phyloP scores from a whole-genome alignment of 2,329 filamentous ascomycete species.

The Verticillium nubilum region DNA sequence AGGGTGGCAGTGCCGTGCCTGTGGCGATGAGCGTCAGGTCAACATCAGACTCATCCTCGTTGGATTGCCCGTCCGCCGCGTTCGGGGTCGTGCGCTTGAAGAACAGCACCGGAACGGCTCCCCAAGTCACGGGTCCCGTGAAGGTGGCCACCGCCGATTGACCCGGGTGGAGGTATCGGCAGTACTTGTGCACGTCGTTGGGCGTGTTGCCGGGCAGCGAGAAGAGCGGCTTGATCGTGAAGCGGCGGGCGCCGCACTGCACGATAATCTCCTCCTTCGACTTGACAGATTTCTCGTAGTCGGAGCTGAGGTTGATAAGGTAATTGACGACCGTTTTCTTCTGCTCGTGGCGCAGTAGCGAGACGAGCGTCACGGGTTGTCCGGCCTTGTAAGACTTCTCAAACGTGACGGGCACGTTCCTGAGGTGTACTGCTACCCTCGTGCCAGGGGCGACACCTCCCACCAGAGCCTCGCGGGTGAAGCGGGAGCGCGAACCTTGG shows the following conservation, averaged over 20 bases:
- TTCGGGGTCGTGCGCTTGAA: constrained; percentile 59
- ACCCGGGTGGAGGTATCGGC: constrained; percentile 85
- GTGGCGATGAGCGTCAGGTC: constrained; percentile 73
- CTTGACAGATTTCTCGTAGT: constrained; percentile 71
- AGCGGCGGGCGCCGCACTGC: constrained; percentile 82
- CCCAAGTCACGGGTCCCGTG: constrained; percentile 88
- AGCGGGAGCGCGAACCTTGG: constrained; percentile 71
- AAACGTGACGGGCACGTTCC: constrained; percentile 37
- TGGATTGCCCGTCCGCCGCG: constrained; percentile 29
- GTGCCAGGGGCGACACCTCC: constrained; percentile 83
- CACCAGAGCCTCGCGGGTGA: constrained; percentile 76
- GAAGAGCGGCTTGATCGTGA: constrained; percentile 86
- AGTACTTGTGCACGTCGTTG: constrained; percentile 97
- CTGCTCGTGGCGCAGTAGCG: constrained; percentile 87
- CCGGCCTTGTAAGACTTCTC: constrained; percentile 44
- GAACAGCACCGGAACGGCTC: constrained; percentile 82
- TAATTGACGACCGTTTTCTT: constrained; percentile 89
- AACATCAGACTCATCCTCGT: constrained; percentile 32
- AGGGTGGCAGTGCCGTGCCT: constrained; percentile 79
- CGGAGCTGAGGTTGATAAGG: constrained; percentile 78
- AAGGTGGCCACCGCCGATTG: constrained; percentile 86
- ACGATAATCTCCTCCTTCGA: constrained; percentile 89
- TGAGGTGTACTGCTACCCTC: constrained; percentile 74
- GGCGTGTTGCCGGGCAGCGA: constrained; percentile 84
- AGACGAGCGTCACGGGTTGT: constrained; percentile 70